Evolutionary conservation across 2,329 filamentous ascomycete species (phyloP), one percentile per base, ranked within the genome.

Genomic region (Nemania sp.): DNA sequence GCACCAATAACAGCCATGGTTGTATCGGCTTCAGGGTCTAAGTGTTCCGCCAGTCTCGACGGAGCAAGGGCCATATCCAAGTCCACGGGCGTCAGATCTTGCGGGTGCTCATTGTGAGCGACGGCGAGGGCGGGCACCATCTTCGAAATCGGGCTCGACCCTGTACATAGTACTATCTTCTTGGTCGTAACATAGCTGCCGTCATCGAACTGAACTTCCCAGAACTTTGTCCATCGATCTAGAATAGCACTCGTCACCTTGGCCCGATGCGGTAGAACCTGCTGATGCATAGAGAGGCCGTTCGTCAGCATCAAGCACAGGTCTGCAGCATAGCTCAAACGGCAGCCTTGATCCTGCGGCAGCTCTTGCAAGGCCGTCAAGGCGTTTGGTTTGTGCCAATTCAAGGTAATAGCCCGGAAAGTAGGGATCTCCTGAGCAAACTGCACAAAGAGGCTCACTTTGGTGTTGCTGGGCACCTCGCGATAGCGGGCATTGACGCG

Each of bases 391-490:
- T 72, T 72, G 11, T 73, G 72, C 2, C 77, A 72, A 19, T 69
- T 70, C 44, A 77, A 72, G 43, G 79, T 71, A 40, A 86, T 76
- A 15, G 76, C 68, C 54, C 73, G 72, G 64, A 86, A 84, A 0
- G 81, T 73, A 30, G 76, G 67, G 1, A 81, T 68, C 1, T 77
- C 80, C 15, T 78, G 75, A 15, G 81, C 81, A 66, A 80, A 86
- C 23, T 79, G 73, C 53, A 82, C 70, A 65, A 86, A 86, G 19
- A 83, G 72, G 39, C 77, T 75, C 36, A 82, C 82, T 64, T 82
- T 86, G 52, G 83, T 86, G 65, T 86, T 86, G 61, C 70, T 72
- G 8, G 83, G 83, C 17, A 86, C 83, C 64, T 85, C 82, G 42
- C 82, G 75, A 64, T 86, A 86, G 63, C 73, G 75, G 54, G 73